Evolutionary conservation across 768 basidiomycete species (phyloP).

Genomic region (Lactarius evosmus): DNA sequence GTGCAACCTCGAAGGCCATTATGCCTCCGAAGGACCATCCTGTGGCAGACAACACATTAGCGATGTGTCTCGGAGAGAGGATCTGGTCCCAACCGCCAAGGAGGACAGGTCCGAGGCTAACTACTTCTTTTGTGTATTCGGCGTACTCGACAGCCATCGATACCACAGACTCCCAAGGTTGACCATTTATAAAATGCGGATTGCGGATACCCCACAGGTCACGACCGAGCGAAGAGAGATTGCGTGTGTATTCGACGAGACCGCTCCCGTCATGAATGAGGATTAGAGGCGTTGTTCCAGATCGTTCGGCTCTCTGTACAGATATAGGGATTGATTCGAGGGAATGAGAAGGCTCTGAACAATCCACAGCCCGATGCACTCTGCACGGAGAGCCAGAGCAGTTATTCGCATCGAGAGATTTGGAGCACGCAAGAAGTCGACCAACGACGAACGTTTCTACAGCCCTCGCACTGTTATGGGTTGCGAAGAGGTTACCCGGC

Average conservation of each 20-base stretch:
- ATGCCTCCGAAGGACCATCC: conserved; percentile 83
- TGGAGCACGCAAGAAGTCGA: conserved; percentile 4
- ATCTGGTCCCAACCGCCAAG: conserved; percentile 52
- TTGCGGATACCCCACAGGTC: conserved; percentile 61
- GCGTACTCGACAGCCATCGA: conserved; percentile 57
- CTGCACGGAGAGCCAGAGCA: neutral
- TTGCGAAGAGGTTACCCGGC: conserved; percentile 44
- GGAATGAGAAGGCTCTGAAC: neutral
- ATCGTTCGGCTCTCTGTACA: conserved; percentile 38
- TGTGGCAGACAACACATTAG: conserved; percentile 30
- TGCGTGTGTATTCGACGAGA: conserved; percentile 48
- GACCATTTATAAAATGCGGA: conserved; percentile 45
- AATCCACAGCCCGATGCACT: too few relatives aligned
- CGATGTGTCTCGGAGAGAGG: neutral
- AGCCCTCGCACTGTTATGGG: conserved; percentile 40
- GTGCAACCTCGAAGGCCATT: conserved; percentile 62
- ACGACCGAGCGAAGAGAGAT: conserved; percentile 46
- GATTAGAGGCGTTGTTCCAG: conserved; percentile 45
- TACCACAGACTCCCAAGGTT: conserved; percentile 46
- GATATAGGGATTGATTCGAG: conserved; percentile 36
- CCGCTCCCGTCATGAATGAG: conserved; percentile 77
- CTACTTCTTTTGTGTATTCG: conserved; percentile 37
- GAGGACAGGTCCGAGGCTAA: conserved; percentile 42
- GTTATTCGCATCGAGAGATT: neutral
- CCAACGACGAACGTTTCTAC: conserved; percentile 36